Percentiles rank a stretch among this genome's conserved stretches.
Evolutionary conservation across 1,284 basidiomycete genomes (phyloP).

Genomic region (Rugosomyces carneus): DNA sequence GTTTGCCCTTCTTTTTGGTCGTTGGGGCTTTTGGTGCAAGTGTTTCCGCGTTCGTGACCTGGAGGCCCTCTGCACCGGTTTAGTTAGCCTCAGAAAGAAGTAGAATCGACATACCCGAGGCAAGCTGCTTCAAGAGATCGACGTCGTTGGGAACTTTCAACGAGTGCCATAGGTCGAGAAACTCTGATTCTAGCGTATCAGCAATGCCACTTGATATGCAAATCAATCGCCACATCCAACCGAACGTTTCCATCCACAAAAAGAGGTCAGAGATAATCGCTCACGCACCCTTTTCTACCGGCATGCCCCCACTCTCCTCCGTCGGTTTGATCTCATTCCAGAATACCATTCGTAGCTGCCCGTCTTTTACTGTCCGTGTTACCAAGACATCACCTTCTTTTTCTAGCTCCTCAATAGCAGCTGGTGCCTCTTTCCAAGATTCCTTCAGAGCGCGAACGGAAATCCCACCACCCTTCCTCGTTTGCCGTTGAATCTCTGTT

Average conservation of each 20-base stretch:
- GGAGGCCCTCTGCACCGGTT: conserved; percentile 57
- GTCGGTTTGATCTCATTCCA: conserved; percentile 84
- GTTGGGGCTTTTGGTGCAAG: conserved; percentile 48
- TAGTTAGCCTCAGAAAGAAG: conserved; percentile 11
- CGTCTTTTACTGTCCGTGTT: conserved; percentile 78
- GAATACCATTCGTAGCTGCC: conserved; percentile 82
- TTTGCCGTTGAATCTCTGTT: conserved; percentile 76
- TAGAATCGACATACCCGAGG: conserved; percentile 43
- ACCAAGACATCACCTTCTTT: conserved; percentile 85
- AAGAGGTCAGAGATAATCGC: not conserved
- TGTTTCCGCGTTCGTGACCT: conserved; percentile 58
- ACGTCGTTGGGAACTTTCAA: conserved; percentile 81
- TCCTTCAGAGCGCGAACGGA: conserved; percentile 83
- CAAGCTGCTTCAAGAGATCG: conserved; percentile 71
- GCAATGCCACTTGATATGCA: conserved; percentile 1
- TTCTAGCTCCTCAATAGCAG: conserved; percentile 80
- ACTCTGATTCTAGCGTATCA: conserved; percentile 51
- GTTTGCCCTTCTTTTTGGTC: conserved; percentile 78
- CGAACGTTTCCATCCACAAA: conserved; percentile 9
- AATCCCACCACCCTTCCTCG: conserved; percentile 74
- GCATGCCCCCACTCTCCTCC: conserved; percentile 60
- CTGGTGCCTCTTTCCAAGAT: conserved; percentile 82
- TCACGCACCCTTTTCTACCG: conserved; percentile 73
- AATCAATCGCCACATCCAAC: conserved; percentile 1
- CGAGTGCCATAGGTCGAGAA: conserved; percentile 79